phyloP scores from a whole-genome alignment of 345 rosid species.

The Rhizophora apiculata region DNA sequence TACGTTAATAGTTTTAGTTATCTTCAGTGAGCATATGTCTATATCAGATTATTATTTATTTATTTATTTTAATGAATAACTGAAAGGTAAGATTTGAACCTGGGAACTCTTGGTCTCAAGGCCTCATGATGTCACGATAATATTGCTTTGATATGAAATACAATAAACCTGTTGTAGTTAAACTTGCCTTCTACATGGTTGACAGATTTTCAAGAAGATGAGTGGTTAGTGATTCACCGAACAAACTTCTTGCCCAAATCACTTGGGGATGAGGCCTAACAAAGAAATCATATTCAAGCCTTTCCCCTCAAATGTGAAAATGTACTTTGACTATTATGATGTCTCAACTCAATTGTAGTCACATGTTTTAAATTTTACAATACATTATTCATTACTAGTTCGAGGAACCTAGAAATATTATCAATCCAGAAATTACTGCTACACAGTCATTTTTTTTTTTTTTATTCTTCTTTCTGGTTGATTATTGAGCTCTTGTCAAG shows the following conservation, averaged over 20 bases:
- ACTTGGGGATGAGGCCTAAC: background rate
- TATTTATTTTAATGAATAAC: no score
- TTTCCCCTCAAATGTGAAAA: background rate
- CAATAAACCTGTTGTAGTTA: background rate
- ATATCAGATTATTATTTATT: no score
- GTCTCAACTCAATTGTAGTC: background rate
- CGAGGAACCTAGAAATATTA: no score
- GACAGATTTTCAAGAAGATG: no score
- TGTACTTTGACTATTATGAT: background rate
- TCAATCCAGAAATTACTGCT: no score
- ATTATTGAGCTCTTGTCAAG: conserved; percentile 7
- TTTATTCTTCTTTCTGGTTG: background rate
- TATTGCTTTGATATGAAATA: background rate
- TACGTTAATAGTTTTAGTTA: conserved; percentile 22
- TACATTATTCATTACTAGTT: no score
- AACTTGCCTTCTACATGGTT: background rate
- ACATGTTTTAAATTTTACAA: background rate
- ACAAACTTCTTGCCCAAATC: background rate
- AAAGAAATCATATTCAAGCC: background rate
- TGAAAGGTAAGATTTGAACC: no score
- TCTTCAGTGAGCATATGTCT: background rate
- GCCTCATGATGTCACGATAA: no score
- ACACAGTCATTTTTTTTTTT: background rate
- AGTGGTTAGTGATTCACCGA: background rate
- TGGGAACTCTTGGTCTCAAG: no score